A percentile compares a stretch with the other conserved stretches of the same genome.
phyloP scores from a whole-genome alignment of 345 rosid species.

The Aurinia saxatilis region DNA sequence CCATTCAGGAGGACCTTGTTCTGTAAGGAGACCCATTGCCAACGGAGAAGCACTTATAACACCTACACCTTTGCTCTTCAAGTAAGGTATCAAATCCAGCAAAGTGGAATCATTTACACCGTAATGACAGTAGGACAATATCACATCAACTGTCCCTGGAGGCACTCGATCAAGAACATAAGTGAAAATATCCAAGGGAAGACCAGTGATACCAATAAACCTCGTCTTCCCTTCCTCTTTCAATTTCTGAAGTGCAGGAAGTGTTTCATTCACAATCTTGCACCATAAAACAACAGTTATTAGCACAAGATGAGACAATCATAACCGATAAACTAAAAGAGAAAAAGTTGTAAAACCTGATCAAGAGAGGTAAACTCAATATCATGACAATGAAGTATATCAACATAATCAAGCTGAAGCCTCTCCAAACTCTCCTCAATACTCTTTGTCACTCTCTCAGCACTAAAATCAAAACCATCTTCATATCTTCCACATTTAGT shows the following conservation, averaged over 20 bases:
- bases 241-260: slow-evolving; percentile 81
- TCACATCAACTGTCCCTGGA: slow-evolving; percentile 65
- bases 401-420: slow-evolving; percentile 87
- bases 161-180: slow-evolving; percentile 84
- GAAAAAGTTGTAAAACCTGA: slow-evolving; percentile 40
- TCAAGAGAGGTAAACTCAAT: slow-evolving; percentile 88
- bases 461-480: slow-evolving; percentile 88
- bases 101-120: slow-evolving; percentile 73
- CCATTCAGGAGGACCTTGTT: slow-evolving; percentile 92
- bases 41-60: slow-evolving; percentile 92
- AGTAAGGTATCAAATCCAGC: slow-evolving; percentile 70
- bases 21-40: slow-evolving; percentile 89
- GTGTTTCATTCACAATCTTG: slow-evolving; percentile 83
- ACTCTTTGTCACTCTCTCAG: slow-evolving; percentile 81
- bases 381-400: slow-evolving; percentile 87
- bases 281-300: background rate
- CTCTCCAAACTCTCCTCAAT: slow-evolving; percentile 82
- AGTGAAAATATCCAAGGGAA: slow-evolving; percentile 58
- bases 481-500: slow-evolving; percentile 79
- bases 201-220: slow-evolving; percentile 90
- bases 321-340: background rate
- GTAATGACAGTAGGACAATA: slow-evolving; percentile 79
- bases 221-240: slow-evolving; percentile 73
- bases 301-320: background rate
- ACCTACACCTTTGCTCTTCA: slow-evolving; percentile 79